Evolutionary conservation across 2,329 filamentous ascomycete genomes (phyloP), one percentile per base, ranked within the genome.

Genomic region (Claviceps maximensis): DNA sequence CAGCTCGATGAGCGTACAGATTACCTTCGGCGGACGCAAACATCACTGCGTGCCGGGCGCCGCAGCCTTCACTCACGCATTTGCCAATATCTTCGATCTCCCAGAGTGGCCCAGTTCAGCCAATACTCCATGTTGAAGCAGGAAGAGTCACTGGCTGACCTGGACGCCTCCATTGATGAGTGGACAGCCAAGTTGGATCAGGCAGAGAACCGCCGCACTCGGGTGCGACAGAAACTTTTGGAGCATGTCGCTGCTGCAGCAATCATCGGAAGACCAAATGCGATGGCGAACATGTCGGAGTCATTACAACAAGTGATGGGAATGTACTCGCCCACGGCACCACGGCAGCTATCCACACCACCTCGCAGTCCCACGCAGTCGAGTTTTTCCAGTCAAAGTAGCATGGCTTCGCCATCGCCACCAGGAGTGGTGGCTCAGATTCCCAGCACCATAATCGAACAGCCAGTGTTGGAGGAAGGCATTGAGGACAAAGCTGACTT

Each of bases 101-200:
- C 84, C 9, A 79, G 84, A 33, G 78, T 80, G 5, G 80, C 83
- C 53, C 83, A 80, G 58, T 88, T 89, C 65, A 87, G 82, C 58
- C 77, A 83, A 57, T 85, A 89, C 56, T 82, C 82, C 21, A 80
- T 91, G 65, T 74, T 90, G 44, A 87, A 85, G 69, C 86, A 90
- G 64, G 86, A 90, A 65, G 86, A 90, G 67, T 84, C 85, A 1
- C 74, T 91, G 12, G 80, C 82, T 1, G 86, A 89, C 65, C 77
- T 91, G 7, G 86, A 91, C 62, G 71, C 76, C 17, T 86, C 83
- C 2, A 90, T 91, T 57, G 87, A 90, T 61, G 85, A 89, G 63
- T 90, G 87, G 83, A 81, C 87, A 49, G 74, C 71, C 59, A 90
- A 90, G 69, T 77, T 90, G n/a, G 87, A 90, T 62, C 78, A 84